Conservation (phyloP, 169 alveolate genomes). For the Neospora caninum region DNA sequence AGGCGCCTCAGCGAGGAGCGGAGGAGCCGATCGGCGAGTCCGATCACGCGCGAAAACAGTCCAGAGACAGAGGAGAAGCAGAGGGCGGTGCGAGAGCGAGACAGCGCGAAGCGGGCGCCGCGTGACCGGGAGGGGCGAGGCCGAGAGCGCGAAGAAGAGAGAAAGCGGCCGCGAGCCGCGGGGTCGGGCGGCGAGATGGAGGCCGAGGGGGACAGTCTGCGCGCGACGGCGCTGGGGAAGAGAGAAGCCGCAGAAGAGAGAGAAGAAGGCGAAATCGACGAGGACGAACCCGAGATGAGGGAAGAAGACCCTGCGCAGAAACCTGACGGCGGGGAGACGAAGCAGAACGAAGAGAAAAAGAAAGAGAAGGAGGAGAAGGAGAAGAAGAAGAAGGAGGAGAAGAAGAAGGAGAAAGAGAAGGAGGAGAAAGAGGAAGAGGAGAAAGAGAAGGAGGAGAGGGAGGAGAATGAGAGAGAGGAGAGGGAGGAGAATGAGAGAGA, state of each 20-base stretch:
- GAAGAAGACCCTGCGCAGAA: background rate
- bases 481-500: background rate
- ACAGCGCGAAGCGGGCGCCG: background rate
- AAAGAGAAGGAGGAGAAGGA: background rate
- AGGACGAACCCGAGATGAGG: background rate
- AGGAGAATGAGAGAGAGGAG: background rate
- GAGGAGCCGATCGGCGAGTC: background rate
- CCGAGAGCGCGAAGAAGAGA: background rate
- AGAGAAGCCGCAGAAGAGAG: background rate
- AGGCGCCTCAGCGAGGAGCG: background rate
- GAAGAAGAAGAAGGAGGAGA: background rate
- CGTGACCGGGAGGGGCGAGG: background rate
- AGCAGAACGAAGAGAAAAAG: background rate
- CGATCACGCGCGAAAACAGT: slow-evolving; percentile 6
- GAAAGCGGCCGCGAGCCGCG: background rate
- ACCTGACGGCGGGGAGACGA: background rate
- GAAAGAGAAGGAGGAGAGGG: background rate
- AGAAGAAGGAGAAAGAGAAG: background rate
- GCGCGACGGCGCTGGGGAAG: no score
- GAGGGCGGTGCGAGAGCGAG: background rate
- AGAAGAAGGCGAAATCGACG: background rate
- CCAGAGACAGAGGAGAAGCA: background rate
- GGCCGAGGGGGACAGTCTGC: background rate
- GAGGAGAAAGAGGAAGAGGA: background rate
- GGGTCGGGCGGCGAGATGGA: background rate